Conservation (phyloP, 805 yeast species). For the Pichia sporocuriosa region DNA sequence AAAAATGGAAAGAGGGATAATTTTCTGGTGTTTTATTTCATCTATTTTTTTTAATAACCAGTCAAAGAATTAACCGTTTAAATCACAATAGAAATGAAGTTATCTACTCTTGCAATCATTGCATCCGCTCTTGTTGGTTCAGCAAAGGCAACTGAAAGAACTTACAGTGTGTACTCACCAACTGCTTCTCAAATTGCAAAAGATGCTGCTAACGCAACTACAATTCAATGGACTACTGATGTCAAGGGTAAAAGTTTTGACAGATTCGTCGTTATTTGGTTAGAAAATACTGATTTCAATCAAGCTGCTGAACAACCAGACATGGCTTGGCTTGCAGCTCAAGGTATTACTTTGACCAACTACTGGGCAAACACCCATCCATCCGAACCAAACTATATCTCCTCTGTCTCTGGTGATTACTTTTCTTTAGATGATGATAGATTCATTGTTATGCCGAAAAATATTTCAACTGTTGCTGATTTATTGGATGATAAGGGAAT, state of each 20-base stretch:
- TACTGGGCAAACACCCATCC: constrained; percentile 49
- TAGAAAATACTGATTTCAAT: constrained; percentile 46
- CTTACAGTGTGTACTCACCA: constrained; percentile 29
- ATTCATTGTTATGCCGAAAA: constrained; percentile 37
- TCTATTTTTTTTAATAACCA: neutral
- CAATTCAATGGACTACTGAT: constrained; percentile 28
- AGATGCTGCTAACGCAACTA: constrained; percentile 30
- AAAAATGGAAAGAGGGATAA: too few species aligned
- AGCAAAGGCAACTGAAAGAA: constrained; percentile 16
- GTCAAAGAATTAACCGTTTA: neutral
- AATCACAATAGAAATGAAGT: constrained; percentile 2
- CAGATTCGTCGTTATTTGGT: constrained; percentile 39
- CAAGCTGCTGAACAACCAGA: constrained; percentile 42
- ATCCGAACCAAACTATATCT: constrained; percentile 48
- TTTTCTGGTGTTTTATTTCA: too few species aligned
- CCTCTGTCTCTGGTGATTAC: constrained; percentile 45
- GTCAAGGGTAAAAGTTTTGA: constrained; percentile 36
- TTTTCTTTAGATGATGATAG: constrained; percentile 41
- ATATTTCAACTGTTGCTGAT: constrained; percentile 43
- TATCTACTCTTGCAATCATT: constrained; percentile 6
- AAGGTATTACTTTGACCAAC: constrained; percentile 42
- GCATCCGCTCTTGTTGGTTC: constrained; percentile 7
- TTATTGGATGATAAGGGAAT: constrained; percentile 39
- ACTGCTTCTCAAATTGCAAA: constrained; percentile 27
- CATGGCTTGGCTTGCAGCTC: constrained; percentile 35